A percentile compares a stretch with the other conserved stretches of the same genome.
phyloP scores from a whole-genome alignment of 1,139 yeast genomes.

The Kodamaea suecica region DNA sequence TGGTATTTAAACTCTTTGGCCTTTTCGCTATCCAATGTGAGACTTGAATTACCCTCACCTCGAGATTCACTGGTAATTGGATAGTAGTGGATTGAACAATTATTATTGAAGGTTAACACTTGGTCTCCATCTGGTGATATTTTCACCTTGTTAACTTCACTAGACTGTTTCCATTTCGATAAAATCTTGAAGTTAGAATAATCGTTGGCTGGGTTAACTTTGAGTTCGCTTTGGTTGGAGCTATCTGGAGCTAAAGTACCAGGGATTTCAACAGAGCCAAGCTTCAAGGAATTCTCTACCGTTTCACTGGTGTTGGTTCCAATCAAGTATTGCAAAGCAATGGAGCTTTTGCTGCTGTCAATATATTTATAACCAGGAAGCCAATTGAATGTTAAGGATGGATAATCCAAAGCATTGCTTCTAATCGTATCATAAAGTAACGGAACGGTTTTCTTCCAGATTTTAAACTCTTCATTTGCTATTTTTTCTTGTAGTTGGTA shows the following conservation, averaged over 20 bases:
- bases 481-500: slow-evolving; percentile 52
- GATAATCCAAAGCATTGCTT: slow-evolving; percentile 64
- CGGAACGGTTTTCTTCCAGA: slow-evolving; percentile 96
- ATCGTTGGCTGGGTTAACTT: slow-evolving; percentile 23
- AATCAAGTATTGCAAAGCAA: slow-evolving; percentile 41
- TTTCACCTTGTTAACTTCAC: slow-evolving; percentile 50
- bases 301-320: slow-evolving; percentile 48
- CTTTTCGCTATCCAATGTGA: slow-evolving; percentile 21
- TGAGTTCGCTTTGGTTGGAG: slow-evolving; percentile 1
- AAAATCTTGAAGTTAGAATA: slow-evolving; percentile 33
- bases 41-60: slow-evolving; percentile 1
- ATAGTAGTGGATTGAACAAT: slow-evolving; percentile 47
- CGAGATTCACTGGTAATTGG: slow-evolving; percentile 1
- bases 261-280: slow-evolving; percentile 50
- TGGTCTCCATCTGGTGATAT: slow-evolving; percentile 34
- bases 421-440: slow-evolving; percentile 76
- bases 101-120: slow-evolving; percentile 50
- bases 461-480: slow-evolving; percentile 72
- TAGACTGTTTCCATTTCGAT: slow-evolving; percentile 51
- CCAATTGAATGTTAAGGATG: slow-evolving; percentile 53
- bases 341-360: slow-evolving; percentile 28
- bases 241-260: slow-evolving; percentile 44
- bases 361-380: slow-evolving; percentile 32
- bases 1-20: slow-evolving; percentile 54
- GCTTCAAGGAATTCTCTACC: slow-evolving; percentile 42